Percentiles rank a stretch among this genome's conserved stretches.
Evolutionary conservation across 345 rosid species (phyloP).

Genomic region (Syzygium oleosum): DNA sequence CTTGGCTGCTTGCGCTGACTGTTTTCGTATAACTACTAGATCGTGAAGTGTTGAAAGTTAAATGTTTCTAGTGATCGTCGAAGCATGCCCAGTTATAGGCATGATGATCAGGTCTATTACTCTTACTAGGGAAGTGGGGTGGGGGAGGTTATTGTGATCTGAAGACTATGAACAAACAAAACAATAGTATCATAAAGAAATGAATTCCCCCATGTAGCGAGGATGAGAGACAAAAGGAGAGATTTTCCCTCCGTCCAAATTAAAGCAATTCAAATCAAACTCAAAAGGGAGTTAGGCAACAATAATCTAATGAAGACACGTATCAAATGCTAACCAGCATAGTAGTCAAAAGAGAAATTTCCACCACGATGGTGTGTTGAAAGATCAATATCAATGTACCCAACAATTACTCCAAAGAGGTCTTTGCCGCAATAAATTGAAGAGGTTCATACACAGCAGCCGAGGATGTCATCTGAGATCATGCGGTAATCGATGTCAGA

Average conservation of each 20-base stretch:
- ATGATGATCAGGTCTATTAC: not conserved
- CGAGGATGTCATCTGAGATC: not conserved
- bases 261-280: not conserved
- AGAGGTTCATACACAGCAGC: not conserved
- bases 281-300: not conserved
- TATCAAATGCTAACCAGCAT: not conserved
- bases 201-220: not conserved
- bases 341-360: not conserved
- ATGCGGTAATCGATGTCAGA: not conserved
- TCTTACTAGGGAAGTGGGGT: not conserved
- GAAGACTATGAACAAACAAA: not conserved
- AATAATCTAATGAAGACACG: not conserved
- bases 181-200: not conserved
- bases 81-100: not conserved
- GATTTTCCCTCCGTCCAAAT: not conserved
- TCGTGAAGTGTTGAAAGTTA: not conserved
- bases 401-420: not conserved
- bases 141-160: not conserved
- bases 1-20: not conserved
- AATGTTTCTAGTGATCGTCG: not conserved
- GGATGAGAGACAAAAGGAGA: not conserved
- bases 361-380: not conserved
- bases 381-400: not conserved
- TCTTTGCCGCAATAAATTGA: not conserved
- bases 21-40: not conserved